phyloP scores from a whole-genome alignment of 179 eudicot species.

The Corrigiola litoralis region DNA sequence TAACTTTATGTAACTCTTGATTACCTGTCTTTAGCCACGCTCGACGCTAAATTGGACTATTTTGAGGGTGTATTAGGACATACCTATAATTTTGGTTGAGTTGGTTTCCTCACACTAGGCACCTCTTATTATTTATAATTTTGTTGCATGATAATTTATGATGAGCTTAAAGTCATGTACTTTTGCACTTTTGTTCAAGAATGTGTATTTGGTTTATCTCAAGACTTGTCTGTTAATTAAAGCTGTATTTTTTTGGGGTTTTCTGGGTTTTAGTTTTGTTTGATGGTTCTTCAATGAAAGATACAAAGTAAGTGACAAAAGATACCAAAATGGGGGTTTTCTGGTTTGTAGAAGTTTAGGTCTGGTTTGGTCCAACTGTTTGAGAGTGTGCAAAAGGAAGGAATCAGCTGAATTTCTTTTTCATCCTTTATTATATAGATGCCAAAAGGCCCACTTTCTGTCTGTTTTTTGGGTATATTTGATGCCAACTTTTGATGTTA shows the following conservation, averaged over 20 bases:
- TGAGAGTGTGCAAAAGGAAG: conserved; percentile 4
- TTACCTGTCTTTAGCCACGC: no score
- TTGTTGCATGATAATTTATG: no score
- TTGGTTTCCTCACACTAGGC: no score
- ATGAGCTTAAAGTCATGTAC: no score
- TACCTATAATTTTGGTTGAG: no score
- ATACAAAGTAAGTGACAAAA: conserved; percentile 16
- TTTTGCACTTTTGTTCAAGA: background rate
- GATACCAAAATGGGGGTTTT: conserved; percentile 11
- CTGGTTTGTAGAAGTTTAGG: conserved; percentile 17
- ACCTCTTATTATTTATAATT: no score
- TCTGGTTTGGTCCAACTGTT: conserved; percentile 7
- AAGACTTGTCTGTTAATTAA: background rate
- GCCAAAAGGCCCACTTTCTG: conserved; percentile 26
- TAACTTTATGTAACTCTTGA: no score
- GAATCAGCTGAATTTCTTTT: conserved; percentile 1
- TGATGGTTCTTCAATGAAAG: background rate
- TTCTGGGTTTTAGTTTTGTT: background rate
- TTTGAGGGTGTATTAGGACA: no score
- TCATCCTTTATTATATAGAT: background rate
- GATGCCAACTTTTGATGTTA: conserved; percentile 12
- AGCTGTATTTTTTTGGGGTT: background rate
- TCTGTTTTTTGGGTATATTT: conserved; percentile 11
- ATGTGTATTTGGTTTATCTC: background rate
- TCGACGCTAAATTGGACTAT: no score